Evolutionary conservation across 805 yeast species (phyloP), one percentile per base, ranked within the genome.

Genomic region (Wickerhamiella slavikovae): DNA sequence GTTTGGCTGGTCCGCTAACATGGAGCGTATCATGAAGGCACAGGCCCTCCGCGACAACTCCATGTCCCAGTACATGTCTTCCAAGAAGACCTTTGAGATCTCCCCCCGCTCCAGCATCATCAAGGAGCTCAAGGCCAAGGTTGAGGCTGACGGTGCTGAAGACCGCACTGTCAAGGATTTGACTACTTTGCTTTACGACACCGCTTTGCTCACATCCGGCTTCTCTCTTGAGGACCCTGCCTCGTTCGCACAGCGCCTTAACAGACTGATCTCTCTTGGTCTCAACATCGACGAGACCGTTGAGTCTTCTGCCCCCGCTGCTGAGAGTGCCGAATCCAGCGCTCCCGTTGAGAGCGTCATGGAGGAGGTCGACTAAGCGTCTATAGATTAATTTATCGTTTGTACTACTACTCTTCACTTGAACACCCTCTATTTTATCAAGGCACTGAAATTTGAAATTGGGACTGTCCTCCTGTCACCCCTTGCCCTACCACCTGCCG

Each of bases 1-100:
- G 68, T 89, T 89, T 60, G 98, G 99, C 59, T 89, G 99, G 99
- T 89, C 98, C 45, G 99, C 99, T 52, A 89, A 89, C 71, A 89
- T 89, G 98, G 99, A 89, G 70, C 85, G 98, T 76, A 89, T 89
- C 71, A 89, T 89, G 99, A 89, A 89, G 71, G 98, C 98, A 39
- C 99, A 89, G 69, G 98, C 99, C 48, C 67, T 89, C 52, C 82
- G 96, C 68, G 98, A 89, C 61, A 78, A 93, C 48, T 69, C 93
- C 47, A 89, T 89, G 98, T 82, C 96, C 24, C 71, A 94, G 39
- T 89, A 89, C 89, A 89, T 89, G 99, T 76, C 96, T 28, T 89
- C 98, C 33, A 89, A 89, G 82, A 89, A 89, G 75, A 89, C 89
- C 54, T 80, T 89, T 51, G 99, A 89, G 70, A 82, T 89, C 46